Evolutionary conservation across 1,284 basidiomycete genomes (phyloP), one percentile per base, ranked within the genome.

Genomic region (Cryptococcus deneoformans): DNA sequence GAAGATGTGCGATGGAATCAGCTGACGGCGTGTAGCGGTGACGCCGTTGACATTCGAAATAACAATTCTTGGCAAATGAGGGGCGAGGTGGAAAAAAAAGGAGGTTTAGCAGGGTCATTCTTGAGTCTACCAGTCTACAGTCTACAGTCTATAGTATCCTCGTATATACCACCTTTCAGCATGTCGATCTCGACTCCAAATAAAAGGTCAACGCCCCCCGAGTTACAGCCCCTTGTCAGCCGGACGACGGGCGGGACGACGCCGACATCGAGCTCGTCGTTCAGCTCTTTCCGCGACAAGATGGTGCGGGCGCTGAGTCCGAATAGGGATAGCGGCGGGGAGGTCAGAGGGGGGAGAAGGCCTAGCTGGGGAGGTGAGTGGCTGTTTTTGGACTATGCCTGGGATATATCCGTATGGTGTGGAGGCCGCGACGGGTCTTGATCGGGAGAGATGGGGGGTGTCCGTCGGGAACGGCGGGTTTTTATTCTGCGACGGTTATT

Each of bases 321-420:
- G 8, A 63, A 63, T 46, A 34, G 61, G 44, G 51, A 50, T 8
- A 46, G 61, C 48, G 44, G 55, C 37, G 40, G 40, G 40, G 29
- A 39, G 43, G 34, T 44, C 47, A 36, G 38, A 36, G 24, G 53
- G 44, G 56, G 42, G n/a, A 38, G 58, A 14, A 46, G 59, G 36
- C 46, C 53, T 37, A 61, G 59, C 40, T 60, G 59, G 46, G 64
- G 57, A 37, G 48, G 58, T 60, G 56, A 53, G 63, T 59, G 40
- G 12, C 11, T 5, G 39, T 37, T 52, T 34, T 36, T 43, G 34
- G 16, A 11, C 4, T 24, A 7, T 38, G 45, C 24, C 0, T 14
- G 20, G 20, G 20, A 20, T 20, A 20, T 20, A 20, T 20, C 20
- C 20, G 29, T 29, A 5, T 29, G 29, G 29, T 29, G 29, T 29